Conservation (phyloP, 192 early-diverging fungal genomes). For the Dissophora globulifera region DNA sequence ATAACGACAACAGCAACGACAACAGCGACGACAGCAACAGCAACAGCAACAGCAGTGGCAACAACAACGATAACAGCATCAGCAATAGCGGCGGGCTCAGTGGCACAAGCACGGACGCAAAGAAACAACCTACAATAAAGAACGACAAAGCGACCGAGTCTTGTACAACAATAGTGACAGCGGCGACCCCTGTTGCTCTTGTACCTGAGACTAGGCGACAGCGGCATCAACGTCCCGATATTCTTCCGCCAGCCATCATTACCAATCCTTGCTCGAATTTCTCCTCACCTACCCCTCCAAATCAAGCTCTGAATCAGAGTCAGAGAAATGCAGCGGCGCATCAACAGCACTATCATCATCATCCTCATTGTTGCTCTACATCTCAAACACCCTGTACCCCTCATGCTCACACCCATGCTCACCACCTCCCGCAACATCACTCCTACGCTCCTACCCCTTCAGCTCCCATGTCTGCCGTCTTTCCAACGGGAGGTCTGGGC, state of each 20-base stretch:
- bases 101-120: neutral
- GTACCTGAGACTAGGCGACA: slow-evolving; percentile 9
- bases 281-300: neutral
- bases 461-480: no score
- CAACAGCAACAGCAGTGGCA: slow-evolving; percentile 1
- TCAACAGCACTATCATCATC: neutral
- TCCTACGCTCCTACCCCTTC: no score
- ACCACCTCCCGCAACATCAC: neutral
- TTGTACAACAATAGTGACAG: neutral
- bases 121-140: neutral
- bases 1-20: no score
- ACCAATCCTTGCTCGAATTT: neutral
- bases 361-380: neutral
- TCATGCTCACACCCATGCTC: neutral
- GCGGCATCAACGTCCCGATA: neutral
- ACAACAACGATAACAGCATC: slow-evolving; percentile 4
- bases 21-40: neutral
- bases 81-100: neutral
- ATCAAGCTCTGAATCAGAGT: neutral
- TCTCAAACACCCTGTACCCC: slow-evolving; percentile 26
- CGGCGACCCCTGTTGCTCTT: slow-evolving; percentile 1
- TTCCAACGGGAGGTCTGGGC: no score
- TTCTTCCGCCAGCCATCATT: slow-evolving; percentile 7
- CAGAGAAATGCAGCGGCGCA: no score
- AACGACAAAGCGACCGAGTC: neutral